phyloP scores from a whole-genome alignment of 176 grass and related monocot genomes.

The Oryza meridionalis region DNA sequence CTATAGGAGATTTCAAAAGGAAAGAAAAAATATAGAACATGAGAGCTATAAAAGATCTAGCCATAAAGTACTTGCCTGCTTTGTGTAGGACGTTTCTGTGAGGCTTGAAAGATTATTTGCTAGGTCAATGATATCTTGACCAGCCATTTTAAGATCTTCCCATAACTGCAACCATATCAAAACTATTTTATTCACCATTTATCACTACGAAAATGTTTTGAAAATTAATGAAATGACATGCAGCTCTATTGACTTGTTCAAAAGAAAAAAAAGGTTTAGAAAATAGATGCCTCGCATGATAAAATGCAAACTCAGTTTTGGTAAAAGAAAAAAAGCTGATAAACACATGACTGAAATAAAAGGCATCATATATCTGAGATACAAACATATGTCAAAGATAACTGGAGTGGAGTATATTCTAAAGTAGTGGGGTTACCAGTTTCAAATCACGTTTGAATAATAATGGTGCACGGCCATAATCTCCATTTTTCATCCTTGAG shows the following conservation, averaged over 20 bases:
- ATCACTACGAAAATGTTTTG: background rate
- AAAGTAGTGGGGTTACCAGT: conserved; percentile 52
- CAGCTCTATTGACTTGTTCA: too few relatives aligned
- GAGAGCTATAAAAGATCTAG: conserved; percentile 30
- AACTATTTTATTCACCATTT: conserved; percentile 10
- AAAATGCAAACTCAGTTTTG: conserved; percentile 17
- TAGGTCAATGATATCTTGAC: conserved; percentile 68
- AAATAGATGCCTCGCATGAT: conserved; percentile 11
- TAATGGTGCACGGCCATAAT: conserved; percentile 64
- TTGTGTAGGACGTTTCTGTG: conserved; percentile 59
- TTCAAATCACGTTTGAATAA: conserved; percentile 72
- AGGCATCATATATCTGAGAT: conserved; percentile 20
- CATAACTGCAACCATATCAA: conserved; percentile 65
- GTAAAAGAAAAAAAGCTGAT: background rate
- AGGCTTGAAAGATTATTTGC: conserved; percentile 81
- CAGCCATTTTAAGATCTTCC: conserved; percentile 73
- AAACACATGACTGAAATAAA: conserved; percentile 28
- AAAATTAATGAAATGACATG: background rate
- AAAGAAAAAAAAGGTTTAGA: background rate
- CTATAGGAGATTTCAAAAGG: conserved; percentile 16
- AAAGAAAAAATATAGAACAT: conserved; percentile 4
- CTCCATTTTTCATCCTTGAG: conserved; percentile 86
- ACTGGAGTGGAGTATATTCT: too few relatives aligned
- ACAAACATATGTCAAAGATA: background rate
- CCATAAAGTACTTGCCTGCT: conserved; percentile 54